These are phyloP conservation scores for Aspergillus carbonarius DNA, from an alignment of 2,329 filamentous ascomycete genomes.

Conservation along the genomic window DNA sequence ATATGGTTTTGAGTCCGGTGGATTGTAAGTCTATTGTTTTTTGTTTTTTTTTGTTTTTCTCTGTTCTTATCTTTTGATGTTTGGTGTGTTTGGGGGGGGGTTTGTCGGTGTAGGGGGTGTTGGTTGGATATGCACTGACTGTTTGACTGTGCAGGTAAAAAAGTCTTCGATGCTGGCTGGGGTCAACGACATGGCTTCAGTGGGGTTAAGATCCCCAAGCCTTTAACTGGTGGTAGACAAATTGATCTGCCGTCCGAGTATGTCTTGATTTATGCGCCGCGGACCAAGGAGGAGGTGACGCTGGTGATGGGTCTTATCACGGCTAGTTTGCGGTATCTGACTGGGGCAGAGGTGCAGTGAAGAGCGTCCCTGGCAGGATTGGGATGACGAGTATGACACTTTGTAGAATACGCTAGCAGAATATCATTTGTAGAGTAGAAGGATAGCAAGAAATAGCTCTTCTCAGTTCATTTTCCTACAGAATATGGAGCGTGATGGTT, in stretches of 20 bases:
- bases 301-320: conserved; percentile 32
- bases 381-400: not conserved
- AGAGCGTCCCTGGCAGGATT: not conserved
- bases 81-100: not conserved
- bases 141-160: conserved; percentile 41
- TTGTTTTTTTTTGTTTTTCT: not conserved
- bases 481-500: not conserved
- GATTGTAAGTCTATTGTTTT: conserved; percentile 56
- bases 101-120: too few species aligned
- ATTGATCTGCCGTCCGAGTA: conserved; percentile 26
- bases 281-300: conserved; percentile 32
- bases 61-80: too few species aligned
- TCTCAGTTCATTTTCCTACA: not conserved
- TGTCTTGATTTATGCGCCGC: conserved; percentile 37
- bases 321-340: conserved; percentile 34
- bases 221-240: conserved; percentile 38
- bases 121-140: not conserved
- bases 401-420: not conserved
- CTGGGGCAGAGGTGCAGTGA: conserved; percentile 23
- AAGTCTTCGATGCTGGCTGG: conserved; percentile 73
- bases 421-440: not conserved
- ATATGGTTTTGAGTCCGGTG: conserved; percentile 74
- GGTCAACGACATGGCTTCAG: conserved; percentile 62
- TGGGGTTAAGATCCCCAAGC: conserved; percentile 63
- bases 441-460: not conserved